Base-by-base conservation (phyloP, 2,329 filamentous ascomycete species). In the Aureobasidium vineae region DNA sequence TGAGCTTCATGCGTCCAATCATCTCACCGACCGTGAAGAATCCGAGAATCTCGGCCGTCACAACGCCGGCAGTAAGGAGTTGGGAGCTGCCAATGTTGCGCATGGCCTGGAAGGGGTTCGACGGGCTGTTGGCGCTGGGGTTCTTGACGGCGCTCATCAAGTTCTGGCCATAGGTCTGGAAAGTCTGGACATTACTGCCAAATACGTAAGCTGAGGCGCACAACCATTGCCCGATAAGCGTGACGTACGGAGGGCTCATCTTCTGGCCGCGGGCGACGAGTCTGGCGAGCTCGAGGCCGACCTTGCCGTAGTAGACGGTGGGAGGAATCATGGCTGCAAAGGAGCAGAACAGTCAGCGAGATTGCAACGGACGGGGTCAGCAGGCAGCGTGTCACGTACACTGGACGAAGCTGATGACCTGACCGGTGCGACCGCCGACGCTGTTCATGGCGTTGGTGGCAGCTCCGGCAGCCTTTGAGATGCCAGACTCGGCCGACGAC, bases 21-120 rank as follows among this genome's bases (percentile, higher is more conserved):
- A 99, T 98, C 85, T 98, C 93, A 71, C 95, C 95, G 65, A 98
- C 87, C 69, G 93, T 96, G 86, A 98, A 99, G 86, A 99, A 99
- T 69, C 95, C 95, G 72, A 99, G 81, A 60, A 92, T 85, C 82
- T 99, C 94, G 66, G 93, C 93, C 56, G 84, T 80, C 69, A 97
- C 82, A 68, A 99, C 90, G 73, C 90, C 91, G 68, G 85, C 89
- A 64, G 89, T 80, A 65, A 85, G 85, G 72, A 94, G 77, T 79
- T 96, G 89, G 72, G 87, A 84, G 71, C 81, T 83, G 79, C 86
- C 89, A 74, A 95, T 74, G 81, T 87, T 90, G 77, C 90, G 87
- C 75, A 89, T 75, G 71, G 86, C 73, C 70, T 78, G 77, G 73
- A 81, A 77, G 67, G 88, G 84, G 71, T 86, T 82, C 65, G 79